These are phyloP conservation scores for Polyporus arcularius DNA, from an alignment of 768 basidiomycete species.

Conservation along the genomic window DNA sequence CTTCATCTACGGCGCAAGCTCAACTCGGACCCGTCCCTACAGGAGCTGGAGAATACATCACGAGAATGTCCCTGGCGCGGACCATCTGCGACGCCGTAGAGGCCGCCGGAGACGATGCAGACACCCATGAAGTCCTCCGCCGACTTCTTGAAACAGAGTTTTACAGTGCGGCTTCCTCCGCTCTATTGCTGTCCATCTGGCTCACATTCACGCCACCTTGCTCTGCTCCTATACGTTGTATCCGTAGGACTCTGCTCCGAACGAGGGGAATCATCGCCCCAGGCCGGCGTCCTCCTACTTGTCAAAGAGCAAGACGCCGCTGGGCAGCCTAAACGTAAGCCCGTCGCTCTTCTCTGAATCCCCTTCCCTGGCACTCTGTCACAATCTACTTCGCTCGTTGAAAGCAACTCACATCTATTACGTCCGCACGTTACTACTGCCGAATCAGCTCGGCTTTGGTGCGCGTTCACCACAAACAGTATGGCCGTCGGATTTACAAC, in stretches of 20 bases:
- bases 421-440: background rate
- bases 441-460: conserved; percentile 68
- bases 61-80: conserved; percentile 56
- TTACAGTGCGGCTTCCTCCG: conserved; percentile 41
- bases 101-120: conserved; percentile 35
- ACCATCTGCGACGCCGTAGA: conserved; percentile 50
- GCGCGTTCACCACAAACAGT: conserved; percentile 79
- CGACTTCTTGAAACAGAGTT: conserved; percentile 49
- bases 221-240: background rate
- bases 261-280: conserved; percentile 47
- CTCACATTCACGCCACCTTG: background rate
- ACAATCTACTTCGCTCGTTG: background rate
- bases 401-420: background rate
- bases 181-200: background rate
- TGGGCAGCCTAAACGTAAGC: conserved; percentile 31
- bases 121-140: conserved; percentile 58
- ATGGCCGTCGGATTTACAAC: conserved; percentile 80
- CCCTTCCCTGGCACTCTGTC: background rate
- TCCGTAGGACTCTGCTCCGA: conserved; percentile 4
- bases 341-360: background rate
- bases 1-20: background rate
- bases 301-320: conserved; percentile 44
- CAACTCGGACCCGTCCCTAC: background rate
- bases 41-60: conserved; percentile 77
- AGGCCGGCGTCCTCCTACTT: conserved; percentile 65